Evolutionary conservation across 2,329 filamentous ascomycete genomes (phyloP).

Genomic region (Dendryphion nanum): DNA sequence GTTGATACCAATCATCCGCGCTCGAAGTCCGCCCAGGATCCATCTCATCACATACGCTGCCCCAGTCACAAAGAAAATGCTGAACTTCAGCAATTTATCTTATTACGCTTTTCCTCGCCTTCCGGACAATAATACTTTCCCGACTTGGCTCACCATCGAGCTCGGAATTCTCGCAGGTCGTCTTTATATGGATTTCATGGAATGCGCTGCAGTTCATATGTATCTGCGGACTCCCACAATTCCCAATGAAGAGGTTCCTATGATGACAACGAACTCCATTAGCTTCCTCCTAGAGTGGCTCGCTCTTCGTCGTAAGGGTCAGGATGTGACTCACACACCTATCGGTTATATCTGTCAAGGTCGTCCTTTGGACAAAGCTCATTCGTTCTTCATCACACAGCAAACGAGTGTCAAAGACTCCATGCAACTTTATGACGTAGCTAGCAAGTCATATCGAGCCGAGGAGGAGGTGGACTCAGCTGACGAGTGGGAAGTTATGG

Average conservation of each 20-base stretch:
- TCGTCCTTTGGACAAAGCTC: conserved; percentile 46
- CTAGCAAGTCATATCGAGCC: too few relatives aligned
- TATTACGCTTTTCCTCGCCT: conserved; percentile 56
- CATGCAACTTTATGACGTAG: too few relatives aligned
- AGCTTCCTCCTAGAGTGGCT: conserved; percentile 59
- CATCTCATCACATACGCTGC: conserved; percentile 59
- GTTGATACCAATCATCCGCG: conserved; percentile 48
- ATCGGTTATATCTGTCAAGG: conserved; percentile 58
- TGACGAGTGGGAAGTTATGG: too few relatives aligned
- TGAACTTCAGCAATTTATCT: conserved; percentile 54
- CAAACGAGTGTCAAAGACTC: too few relatives aligned
- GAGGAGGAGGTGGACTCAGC: too few relatives aligned
- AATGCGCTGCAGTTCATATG: conserved; percentile 33
- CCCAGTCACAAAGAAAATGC: conserved; percentile 60
- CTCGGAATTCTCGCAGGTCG: conserved; percentile 61
- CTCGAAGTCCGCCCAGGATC: conserved; percentile 8
- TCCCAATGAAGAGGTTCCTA: too few relatives aligned
- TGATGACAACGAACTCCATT: conserved; percentile 24
- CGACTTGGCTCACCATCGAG: conserved; percentile 57
- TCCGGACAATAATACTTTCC: conserved; percentile 41
- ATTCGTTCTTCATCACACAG: conserved; percentile 58
- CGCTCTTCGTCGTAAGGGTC: conserved; percentile 52
- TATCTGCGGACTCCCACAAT: too few relatives aligned
- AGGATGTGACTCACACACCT: conserved; percentile 59
- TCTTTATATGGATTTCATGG: conserved; percentile 57